Evolutionary conservation across 768 basidiomycete genomes (phyloP).

Genomic region (Termitomyces sp.): DNA sequence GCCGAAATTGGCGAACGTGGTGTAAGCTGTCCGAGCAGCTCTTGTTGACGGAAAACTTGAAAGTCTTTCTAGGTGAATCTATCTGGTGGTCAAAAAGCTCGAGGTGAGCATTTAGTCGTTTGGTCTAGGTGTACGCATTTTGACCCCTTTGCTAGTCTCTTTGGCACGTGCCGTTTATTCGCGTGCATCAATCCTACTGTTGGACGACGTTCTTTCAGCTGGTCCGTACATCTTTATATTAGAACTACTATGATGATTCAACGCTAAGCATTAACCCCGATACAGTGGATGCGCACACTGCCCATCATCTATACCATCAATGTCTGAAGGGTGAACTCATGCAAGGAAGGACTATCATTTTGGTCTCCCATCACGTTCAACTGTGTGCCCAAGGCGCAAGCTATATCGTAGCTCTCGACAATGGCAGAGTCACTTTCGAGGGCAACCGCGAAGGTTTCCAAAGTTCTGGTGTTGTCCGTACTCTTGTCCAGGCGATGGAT

Average conservation of each 20-base stretch:
- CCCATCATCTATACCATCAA: constrained; percentile 77
- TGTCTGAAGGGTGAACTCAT: constrained; percentile 84
- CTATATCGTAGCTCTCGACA: constrained; percentile 81
- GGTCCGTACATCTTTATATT: constrained; percentile 27
- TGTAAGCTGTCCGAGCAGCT: constrained; percentile 27
- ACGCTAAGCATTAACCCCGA: constrained; percentile 1
- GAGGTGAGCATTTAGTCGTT: constrained; percentile 34
- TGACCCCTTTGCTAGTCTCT: constrained; percentile 37
- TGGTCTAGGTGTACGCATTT: no score
- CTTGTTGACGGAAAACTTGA: background rate
- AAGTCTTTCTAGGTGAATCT: constrained; percentile 33
- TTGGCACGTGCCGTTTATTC: constrained; percentile 88
- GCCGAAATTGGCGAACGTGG: constrained; percentile 87
- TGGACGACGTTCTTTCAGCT: constrained; percentile 76
- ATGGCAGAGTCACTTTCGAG: constrained; percentile 72
- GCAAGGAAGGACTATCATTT: constrained; percentile 74
- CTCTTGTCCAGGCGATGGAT: constrained; percentile 55
- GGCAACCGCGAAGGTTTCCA: constrained; percentile 64
- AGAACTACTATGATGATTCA: background rate
- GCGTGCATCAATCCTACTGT: constrained; percentile 70
- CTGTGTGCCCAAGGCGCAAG: constrained; percentile 75
- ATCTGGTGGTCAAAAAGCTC: constrained; percentile 61
- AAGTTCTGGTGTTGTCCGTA: constrained; percentile 57
- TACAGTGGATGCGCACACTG: constrained; percentile 87
- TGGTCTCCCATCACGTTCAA: constrained; percentile 95